Base-by-base conservation (phyloP, 176 grass and related monocot genomes). In the Paspalum notatum region DNA sequence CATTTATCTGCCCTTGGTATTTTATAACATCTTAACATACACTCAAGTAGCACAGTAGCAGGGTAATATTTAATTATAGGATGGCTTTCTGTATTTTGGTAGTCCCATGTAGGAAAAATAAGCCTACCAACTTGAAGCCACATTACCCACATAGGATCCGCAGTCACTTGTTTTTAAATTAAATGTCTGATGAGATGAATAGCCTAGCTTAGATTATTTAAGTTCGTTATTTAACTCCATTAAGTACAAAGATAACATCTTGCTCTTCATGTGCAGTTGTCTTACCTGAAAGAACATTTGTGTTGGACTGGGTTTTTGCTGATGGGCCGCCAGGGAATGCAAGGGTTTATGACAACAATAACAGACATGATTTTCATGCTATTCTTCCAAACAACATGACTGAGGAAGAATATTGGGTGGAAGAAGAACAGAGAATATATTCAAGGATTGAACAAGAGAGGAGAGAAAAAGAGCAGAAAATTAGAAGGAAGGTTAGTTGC, bases 221-320 rank as follows among this genome's bases (percentile, higher is more conserved):
- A 61, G 6, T 77, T 61, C 61, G 5, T 18, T 74, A 41, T 81
- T 40, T 65, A 27, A n/a, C 20, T 74, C 25, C 16, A 62, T 32
- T 71, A 81, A 73, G 12, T 71, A 68, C 15, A 71, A 43, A 47
- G 24, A n/a, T 89, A 38, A 84, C 25, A 68, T 22, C 6, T 81
- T n/a, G 32, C 45, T 61, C 75, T 68, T 62, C 68, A 72, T 76
- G 24, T 82, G n/a, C 82, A 98, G 92, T 98, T 82, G 62, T 68
- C 65, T 37, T 87, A 43, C 95, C 87, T 49, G 80, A 94, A 74
- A 78, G 74, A 9, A 84, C 92, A 63, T 76, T 83, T 42, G 69
- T 94, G 45, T 72, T 98, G 71, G 95, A 94, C 53, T 94, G 92
- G 85, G 90, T 94, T 83, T 87, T 94, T 85, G 90, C 90, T 77